Conservation (phyloP, 202 grass and related monocot genomes). For the Zizania palustris region DNA sequence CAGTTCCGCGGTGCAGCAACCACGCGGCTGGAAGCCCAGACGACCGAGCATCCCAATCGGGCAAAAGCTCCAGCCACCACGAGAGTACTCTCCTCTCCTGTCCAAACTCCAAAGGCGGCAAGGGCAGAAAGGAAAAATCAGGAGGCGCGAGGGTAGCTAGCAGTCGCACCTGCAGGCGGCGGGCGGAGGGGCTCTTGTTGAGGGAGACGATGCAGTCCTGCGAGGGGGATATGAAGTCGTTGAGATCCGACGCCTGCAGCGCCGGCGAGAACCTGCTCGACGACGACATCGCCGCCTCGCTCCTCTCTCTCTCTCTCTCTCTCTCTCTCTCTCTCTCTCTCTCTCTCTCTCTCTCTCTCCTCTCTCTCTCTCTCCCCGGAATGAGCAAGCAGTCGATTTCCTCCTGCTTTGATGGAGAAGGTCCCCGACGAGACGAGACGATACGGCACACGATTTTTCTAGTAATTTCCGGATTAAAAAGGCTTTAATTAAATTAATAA, state of each 20-base stretch:
- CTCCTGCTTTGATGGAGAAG: constrained; percentile 25
- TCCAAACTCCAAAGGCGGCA: not conserved
- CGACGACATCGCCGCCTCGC: constrained; percentile 48
- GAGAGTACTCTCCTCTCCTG: not conserved
- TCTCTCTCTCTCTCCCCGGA: too few species aligned
- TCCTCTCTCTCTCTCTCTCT: not conserved
- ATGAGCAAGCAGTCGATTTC: too few species aligned
- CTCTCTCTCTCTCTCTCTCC: too few species aligned
- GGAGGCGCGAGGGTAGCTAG: not conserved
- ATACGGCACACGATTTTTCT: not conserved
- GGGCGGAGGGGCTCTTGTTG: constrained; percentile 51
- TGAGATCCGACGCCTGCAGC: constrained; percentile 90
- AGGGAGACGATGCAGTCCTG: constrained; percentile 92
- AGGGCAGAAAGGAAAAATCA: not conserved
- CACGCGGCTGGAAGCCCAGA: not conserved
- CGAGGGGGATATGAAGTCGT: constrained; percentile 96
- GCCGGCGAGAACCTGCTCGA: constrained; percentile 92
- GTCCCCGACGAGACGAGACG: too few species aligned
- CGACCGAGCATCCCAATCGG: not conserved
- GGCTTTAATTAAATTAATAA: not conserved
- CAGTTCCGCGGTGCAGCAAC: not conserved
- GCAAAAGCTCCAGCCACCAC: not conserved
- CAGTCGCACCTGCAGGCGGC: constrained; percentile 44
- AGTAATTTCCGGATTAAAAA: not conserved
- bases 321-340: too few species aligned